These are phyloP conservation scores for Lolium perenne DNA, from an alignment of 176 grass and related monocot genomes.

Conservation along the genomic window DNA sequence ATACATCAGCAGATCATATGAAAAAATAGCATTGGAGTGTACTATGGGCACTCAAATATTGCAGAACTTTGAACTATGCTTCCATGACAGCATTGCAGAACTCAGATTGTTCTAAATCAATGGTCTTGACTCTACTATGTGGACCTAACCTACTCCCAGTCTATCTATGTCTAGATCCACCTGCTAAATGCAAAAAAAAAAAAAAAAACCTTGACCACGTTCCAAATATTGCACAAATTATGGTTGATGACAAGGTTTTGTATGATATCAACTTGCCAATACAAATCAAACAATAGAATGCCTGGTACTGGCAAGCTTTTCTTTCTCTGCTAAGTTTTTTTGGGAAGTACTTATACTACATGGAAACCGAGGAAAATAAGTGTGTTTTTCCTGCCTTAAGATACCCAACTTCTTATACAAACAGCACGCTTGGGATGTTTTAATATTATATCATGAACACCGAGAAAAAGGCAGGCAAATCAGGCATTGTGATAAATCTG, in stretches of 20 bases:
- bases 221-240: neutral
- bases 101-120: neutral
- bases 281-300: slow-evolving; percentile 28
- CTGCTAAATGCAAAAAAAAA: slow-evolving; percentile 19
- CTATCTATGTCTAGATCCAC: neutral
- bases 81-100: neutral
- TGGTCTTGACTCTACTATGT: neutral
- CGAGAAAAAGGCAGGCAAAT: neutral
- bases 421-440: neutral
- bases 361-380: slow-evolving; percentile 5
- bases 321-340: neutral
- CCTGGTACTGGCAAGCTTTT: neutral
- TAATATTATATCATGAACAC: slow-evolving; percentile 21
- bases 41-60: neutral
- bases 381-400: neutral
- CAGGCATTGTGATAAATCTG: neutral
- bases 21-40: neutral
- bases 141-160: neutral
- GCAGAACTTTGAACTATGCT: neutral
- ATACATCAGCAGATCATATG: neutral
- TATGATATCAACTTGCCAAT: slow-evolving; percentile 20
- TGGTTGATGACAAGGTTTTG: slow-evolving; percentile 7
- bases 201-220: neutral
- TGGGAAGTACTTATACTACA: neutral
- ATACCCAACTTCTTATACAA: neutral